Base-by-base conservation (phyloP, 139 green algal genomes). In the Monoraphidium neglectum region DNA sequence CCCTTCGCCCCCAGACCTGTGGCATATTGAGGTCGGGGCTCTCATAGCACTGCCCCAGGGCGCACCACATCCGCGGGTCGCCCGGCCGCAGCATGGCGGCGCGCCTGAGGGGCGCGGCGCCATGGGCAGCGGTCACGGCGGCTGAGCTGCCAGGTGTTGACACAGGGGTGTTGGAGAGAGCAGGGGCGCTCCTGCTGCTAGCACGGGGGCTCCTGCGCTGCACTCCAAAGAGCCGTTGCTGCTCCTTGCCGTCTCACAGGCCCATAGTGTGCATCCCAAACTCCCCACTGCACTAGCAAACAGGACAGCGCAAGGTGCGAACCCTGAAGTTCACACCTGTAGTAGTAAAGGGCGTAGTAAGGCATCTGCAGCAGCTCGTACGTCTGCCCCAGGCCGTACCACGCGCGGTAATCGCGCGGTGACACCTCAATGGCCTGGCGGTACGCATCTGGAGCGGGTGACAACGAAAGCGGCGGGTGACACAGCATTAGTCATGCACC, bases 1-100 rank as follows among this genome's bases (percentile, higher is more conserved):
- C 12, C 36, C 36, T 36, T 56, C 6, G 16, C n/a, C n/a, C n/a
- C 68, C 24, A 30, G 68, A 47, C 30, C 24, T 30, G 28, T 32
- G 43, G 43, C 43, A 51, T 51, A 12, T 51, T 51, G 43, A 85
- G 62, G 13, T 47, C 68, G 18, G 67, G 49, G 30, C 38, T 83
- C 84, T 95, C 89, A 75, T 97, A 98, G 89, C 93, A 98, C 84
- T 98, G 92, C 15, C 93, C 96, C 87, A 99, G 94, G 16, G 95
- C 95, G 64, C 91, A 97, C 96, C 96, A 99, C 93, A 99, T 98
- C 72, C 96, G 91, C 15, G 93, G 88, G 80, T 99, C 96, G 2
- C 88, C 72, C 1, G 91, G 92, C 18, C 92, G 76, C 79, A 98
- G 86, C 81, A 91, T 75, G 36, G 91, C 83, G 26, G 94, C 95